Base-by-base conservation (phyloP, 1,139 yeast species). In the Scheffersomyces illinoinensis region DNA sequence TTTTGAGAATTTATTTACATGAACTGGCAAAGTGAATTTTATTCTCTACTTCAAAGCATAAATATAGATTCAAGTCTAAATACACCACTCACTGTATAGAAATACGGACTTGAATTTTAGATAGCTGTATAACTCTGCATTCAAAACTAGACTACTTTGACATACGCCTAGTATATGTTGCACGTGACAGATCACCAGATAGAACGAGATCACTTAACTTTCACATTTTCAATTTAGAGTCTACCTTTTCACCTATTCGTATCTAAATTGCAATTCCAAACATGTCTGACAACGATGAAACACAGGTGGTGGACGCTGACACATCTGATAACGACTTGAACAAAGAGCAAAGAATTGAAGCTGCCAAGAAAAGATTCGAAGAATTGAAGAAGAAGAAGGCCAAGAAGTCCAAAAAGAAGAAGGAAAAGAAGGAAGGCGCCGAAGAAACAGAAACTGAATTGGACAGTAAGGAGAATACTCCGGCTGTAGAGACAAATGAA, bases 351-450 rank as follows among this genome's bases (percentile, higher is more conserved):
- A 80, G 86, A 70, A 75, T 88, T 56, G 90, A 86, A 61, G 86
- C 86, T 1, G 91, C 91, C 17, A 81, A 86, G 66, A 86, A 85
- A 74, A 82, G 84, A 69, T 85, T 82, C 65, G 90, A 86, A 61
- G 88, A 86, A 63, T 74, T 86, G 77, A 87, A 87, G 78, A 85
- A 84, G 76, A 83, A 85, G 71, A 84, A 84, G 70, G 84, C 83
- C 71, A 78, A 78, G 75, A 66, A 59, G 67, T 61, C 55, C 63
- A 61, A 56, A 63, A 60, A 57, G 53, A 63, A 58, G 64, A 59
- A 62, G 60, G 57, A 56, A 49, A 50, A 57, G 19, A 59, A 58
- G 26, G 58, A 56, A 39, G 14, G 54, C 19, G 50, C 48, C 20
- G 56, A 59, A 55, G 61, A 56, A 33, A 26, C 56, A 47, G 63